A percentile compares a stretch with the other conserved stretches of the same genome.
These are phyloP conservation scores for Rhipidocladum racemiflorum DNA, from an alignment of 176 grass and related monocot species.

Conservation along the genomic window DNA sequence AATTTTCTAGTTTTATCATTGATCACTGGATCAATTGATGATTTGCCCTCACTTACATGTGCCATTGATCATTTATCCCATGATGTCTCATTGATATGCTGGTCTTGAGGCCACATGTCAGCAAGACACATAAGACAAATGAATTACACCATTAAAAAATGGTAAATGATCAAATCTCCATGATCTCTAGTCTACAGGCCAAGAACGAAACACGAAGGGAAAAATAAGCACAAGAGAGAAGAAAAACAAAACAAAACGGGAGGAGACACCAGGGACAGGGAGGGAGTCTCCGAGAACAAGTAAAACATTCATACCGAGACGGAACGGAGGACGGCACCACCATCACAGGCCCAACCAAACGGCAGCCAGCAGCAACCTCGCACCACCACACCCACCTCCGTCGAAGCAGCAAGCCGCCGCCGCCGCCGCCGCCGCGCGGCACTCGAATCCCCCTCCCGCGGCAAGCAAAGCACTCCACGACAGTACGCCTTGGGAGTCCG, in stretches of 20 bases:
- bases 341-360: constrained; percentile 30
- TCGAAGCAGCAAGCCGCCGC: constrained; percentile 13
- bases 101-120: no score
- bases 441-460: neutral
- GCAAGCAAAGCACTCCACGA: neutral
- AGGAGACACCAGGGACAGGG: neutral
- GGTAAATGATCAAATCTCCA: no score
- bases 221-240: neutral
- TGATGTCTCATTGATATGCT: no score
- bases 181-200: neutral
- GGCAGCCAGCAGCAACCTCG: constrained; percentile 35
- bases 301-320: constrained; percentile 35
- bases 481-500: neutral
- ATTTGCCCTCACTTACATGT: no score
- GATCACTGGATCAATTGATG: no score
- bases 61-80: no score
- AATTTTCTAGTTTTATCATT: no score
- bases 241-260: neutral
- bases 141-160: no score
- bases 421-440: neutral
- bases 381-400: constrained; percentile 22
- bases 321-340: constrained; percentile 34
- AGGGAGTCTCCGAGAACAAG: constrained; percentile 2
- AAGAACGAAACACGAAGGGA: neutral
- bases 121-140: no score